Percentiles rank a stretch among this genome's conserved stretches.
Conservation (phyloP, 1,284 basidiomycete species). For the Pseudozyma thailandica region DNA sequence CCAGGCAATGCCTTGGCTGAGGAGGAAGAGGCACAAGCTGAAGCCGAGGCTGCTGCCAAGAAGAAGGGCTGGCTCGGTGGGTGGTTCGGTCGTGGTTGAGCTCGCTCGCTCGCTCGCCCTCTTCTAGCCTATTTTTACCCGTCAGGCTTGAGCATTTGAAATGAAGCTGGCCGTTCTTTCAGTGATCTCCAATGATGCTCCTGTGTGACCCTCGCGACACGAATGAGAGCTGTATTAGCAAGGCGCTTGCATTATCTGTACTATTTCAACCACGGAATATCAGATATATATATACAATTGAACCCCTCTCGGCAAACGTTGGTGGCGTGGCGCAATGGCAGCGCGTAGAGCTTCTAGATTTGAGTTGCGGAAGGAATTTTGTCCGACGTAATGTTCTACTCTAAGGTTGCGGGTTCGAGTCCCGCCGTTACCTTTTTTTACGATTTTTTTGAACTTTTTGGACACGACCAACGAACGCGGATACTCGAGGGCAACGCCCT, state of each 20-base stretch:
- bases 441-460: neutral
- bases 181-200: no score
- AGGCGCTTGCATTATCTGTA: no score
- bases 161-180: no score
- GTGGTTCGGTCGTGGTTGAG: slow-evolving; percentile 64
- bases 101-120: no score
- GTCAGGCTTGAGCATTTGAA: no score
- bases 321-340: slow-evolving; percentile 55
- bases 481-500: slow-evolving; percentile 6
- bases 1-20: slow-evolving; percentile 56
- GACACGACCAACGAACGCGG: neutral
- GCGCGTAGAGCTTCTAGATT: slow-evolving; percentile 51
- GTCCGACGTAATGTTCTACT: slow-evolving; percentile 11
- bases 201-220: no score
- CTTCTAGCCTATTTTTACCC: no score
- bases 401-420: slow-evolving; percentile 58
- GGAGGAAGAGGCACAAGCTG: slow-evolving; percentile 51
- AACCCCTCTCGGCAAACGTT: neutral
- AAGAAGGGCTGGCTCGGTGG: slow-evolving; percentile 63
- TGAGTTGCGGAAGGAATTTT: neutral
- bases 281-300: slow-evolving; percentile 1
- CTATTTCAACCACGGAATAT: no score
- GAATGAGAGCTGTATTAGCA: no score
- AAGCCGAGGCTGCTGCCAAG: slow-evolving; percentile 41
- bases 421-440: slow-evolving; percentile 33